Evolutionary conservation across 495 filamentous ascomycete genomes (phyloP), one percentile per base, ranked within the genome.

Genomic region (Aspergillus asperescens): DNA sequence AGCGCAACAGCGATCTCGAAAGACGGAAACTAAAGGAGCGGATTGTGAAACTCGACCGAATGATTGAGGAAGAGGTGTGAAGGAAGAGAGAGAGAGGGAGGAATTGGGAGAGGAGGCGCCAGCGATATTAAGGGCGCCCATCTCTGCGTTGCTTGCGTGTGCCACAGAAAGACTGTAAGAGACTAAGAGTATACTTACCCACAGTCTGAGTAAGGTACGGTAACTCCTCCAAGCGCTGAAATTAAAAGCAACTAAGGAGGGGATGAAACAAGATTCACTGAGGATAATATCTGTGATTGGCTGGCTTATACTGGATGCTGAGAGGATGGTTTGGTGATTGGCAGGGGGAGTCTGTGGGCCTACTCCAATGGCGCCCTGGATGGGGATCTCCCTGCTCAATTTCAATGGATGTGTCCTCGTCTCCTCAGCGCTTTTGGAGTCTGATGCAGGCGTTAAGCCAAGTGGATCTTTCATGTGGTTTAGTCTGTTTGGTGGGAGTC

Each of bases 1-100:
- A 64, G 63, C 63, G 61, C 50, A 60, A 37, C 10, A 60, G 40
- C 47, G 50, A 53, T 49, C 55, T 57, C 50, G 40, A 53, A 54
- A 54, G 45, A 48, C 50, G 49, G 48, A 57, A 52, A 55, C 41
- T 37, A 53, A 53, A 48, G 40, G 56, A 62, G 65, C 58, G 54
- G 61, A 69, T 43, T 60, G 66, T 64, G 48, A 49, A 13, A 7
- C 39, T 42, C 22, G 22, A 52, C n/a, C n/a, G n/a, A 52, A 51
- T 22, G 44, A 34, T 40, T 42, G 52, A 54, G 42, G 51, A 29
- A 55, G 50, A 57, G 48, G 53, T 50, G 44, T 29, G 41, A 45
- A 42, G 44, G 45, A 51, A 56, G 45, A 59, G 48, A 53, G 41
- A 51, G 45, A 55, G 40, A 50, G 58, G 60, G 60, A 52, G 37